Evolutionary conservation across 73 alveolate genomes (phyloP), one percentile per base, ranked within the genome.

Genomic region (Loxodes magnus): DNA sequence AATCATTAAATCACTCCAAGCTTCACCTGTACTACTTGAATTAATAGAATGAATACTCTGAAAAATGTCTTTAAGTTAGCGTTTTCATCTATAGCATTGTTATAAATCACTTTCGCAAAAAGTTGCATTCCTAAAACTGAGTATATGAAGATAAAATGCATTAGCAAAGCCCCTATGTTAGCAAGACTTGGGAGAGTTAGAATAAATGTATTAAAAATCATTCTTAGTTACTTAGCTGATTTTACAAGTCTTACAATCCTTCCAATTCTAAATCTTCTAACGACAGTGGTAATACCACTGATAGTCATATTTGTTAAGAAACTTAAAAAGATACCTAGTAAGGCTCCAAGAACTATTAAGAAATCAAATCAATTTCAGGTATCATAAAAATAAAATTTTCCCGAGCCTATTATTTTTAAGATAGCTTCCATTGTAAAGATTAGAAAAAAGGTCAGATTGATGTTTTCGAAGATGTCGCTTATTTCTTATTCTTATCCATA

Each of bases 291-390:
- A 4, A 92, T 56, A 4, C 96, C 96, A 2, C 65, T 78, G 29
- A 79, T 34, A 4, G 79, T 25, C 38, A 84, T 42, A 3, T 89
- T 84, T 16, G 72, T 64, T 23, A 75, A 50, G 0, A 70, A 51
- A 2, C 90, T 87, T 44, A 74, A 81, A 24, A 82, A 51, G 48
- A 92, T 75, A 65, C 84, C 97, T 15, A 84, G 43, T 20, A 88
- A 36, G 28, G 96, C 74, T 2, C 95, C 84, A 4, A 67, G 24
- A 3, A 92, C 98, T 15, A 92, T 97, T 67, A 90, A 88, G 48
- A 88, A 88, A 53, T 92, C 98, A 61, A 92, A 92, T 57, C 49
- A 51, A 65, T 92, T 92, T 95, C 97, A 92, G 23, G 63, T 64
- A 42, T 78, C 77, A 51, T 79, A 64, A 56, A 92, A 92, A 63